A percentile compares a stretch with the other conserved stretches of the same genome.
Conservation (phyloP, 345 rosid genomes). For the Brassica cretica region DNA sequence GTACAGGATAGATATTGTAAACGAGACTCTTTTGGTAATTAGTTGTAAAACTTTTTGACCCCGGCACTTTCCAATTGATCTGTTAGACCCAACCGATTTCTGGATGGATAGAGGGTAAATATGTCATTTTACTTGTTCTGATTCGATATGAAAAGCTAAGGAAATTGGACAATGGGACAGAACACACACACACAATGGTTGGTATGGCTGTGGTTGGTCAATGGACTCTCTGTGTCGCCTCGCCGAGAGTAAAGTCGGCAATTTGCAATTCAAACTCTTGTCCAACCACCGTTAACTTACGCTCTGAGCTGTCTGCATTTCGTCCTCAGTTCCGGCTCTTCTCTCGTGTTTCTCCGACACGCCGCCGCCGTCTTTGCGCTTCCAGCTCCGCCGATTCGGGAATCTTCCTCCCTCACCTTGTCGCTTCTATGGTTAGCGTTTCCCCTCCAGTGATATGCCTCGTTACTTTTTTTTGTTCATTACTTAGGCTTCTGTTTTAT, state of each 20-base stretch:
- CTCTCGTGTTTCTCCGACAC: slow-evolving; percentile 40
- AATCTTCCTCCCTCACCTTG: slow-evolving; percentile 81
- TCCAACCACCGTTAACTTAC: slow-evolving; percentile 34
- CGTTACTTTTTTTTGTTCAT: background rate
- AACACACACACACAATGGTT: slow-evolving; percentile 25
- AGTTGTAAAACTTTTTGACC: background rate
- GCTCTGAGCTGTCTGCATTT: slow-evolving; percentile 48
- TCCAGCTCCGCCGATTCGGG: slow-evolving; percentile 50
- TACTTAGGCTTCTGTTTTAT: background rate
- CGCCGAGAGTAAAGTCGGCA: slow-evolving; percentile 7
- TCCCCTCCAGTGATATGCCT: background rate
- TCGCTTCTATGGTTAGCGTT: slow-evolving; percentile 68
- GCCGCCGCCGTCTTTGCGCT: slow-evolving; percentile 36
- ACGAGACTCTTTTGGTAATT: background rate
- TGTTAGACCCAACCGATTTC: background rate
- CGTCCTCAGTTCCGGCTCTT: slow-evolving; percentile 54
- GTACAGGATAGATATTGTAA: background rate
- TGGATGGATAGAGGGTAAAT: slow-evolving; percentile 13
- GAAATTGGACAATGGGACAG: background rate
- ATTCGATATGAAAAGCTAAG: slow-evolving; percentile 9
- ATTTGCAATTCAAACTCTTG: slow-evolving; percentile 22
- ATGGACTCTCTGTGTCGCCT: slow-evolving; percentile 23
- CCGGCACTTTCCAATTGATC: background rate
- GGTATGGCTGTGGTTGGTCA: slow-evolving; percentile 35
- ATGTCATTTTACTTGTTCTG: background rate